Base-by-base conservation (phyloP, 208 protist genomes). In the Leishmania mexicana region DNA sequence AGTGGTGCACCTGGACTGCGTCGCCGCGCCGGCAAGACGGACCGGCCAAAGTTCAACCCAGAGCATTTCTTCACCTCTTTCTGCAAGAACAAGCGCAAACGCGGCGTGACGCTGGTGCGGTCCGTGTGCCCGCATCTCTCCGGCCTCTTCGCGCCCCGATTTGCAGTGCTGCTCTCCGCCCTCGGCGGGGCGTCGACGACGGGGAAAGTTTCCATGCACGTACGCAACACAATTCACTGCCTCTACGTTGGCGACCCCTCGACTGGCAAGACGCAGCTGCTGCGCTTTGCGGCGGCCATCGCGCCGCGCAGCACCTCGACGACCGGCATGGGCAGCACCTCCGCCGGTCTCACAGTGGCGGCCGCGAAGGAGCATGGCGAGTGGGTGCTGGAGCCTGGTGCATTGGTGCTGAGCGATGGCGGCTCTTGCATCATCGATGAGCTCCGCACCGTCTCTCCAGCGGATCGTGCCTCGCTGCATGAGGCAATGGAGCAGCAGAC, bases 401-500 rank as follows among this genome's bases (percentile, higher is more conserved):
- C 98, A 6, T 88, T 99, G 21, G 95, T 99, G 60, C 80, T 99
- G 38, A 99, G 98, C 58, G 99, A 99, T 88, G 98, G 99, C 64
- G 99, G 99, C 42, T 77, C 99, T 35, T 99, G 99, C 90, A 98
- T 98, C 85, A 99, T 99, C 74, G 99, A 99, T 83, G 99, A 99
- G 86, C 99, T 99, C 80, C 94, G 93, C 76, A 97, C 95, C 28
- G 99, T 99, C n/a, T 94, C 96, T 24, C 89, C 97, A 19, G 89
- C 95, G 49, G 98, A 99, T 83, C 89, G 98, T 47, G 91, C 94
- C 15, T 94, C 98, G 10, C 97, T 99, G 58, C 99, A 99, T 84
- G 99, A 99, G 90, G 98, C 99, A 19, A 99, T 99, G 99, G 99
- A 99, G 89, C 98, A 99, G 87, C 99, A 99, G 89, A 99, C 98